Base-by-base conservation (phyloP, 192 early-diverging fungal species). In the Coemansia aciculifera region DNA sequence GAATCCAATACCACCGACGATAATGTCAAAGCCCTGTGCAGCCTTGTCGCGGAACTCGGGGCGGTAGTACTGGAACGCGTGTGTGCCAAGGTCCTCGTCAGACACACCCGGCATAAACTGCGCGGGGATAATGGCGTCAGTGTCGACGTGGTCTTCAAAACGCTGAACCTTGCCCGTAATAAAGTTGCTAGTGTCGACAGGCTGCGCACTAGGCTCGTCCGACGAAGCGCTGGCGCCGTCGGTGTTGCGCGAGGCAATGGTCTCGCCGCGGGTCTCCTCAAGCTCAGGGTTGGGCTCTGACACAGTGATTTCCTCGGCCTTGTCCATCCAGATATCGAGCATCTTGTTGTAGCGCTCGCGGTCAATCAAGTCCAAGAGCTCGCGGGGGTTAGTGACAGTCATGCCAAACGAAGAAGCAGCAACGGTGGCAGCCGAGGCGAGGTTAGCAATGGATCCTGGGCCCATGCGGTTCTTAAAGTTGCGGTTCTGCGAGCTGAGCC, bases 391-490 rank as follows among this genome's bases (percentile, higher is more conserved):
- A 37, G 85, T 84, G 36, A 90, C 75, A 71, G 81, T 83, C 90
- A 92, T 92, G 80, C 77, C 85, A 69, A 92, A 92, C 32, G 86
- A 87, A 7, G 91, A 92, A 2, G 90, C 91, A 19, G 91, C 91
- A 17, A 92, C 91, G 12, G 90, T 91, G 43, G 91, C 89, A 13
- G 91, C 91, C 17, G 90, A 91, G 21, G 87, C 86, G 37, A 92
- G 82, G 78, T 92, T 92, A 59, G 85, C 91, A 57, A 92, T 92
- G 36, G 88, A 87, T 51, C 91, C 91, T 57, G 89, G 88, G 24
- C 91, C 91, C 91, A 92, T 92, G 66, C 91, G 87, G 79, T 92
- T 92, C 81, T 89, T 89, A 73, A 92, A 92, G 76, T 92, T 92
- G 69, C 91, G 86, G 86, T 92, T 92, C 85, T 92, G 91, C 62